A percentile compares a stretch with the other conserved stretches of the same genome.
These are phyloP conservation scores for Pinus taeda DNA, from an alignment of 75 land plant genomes.

Conservation along the genomic window DNA sequence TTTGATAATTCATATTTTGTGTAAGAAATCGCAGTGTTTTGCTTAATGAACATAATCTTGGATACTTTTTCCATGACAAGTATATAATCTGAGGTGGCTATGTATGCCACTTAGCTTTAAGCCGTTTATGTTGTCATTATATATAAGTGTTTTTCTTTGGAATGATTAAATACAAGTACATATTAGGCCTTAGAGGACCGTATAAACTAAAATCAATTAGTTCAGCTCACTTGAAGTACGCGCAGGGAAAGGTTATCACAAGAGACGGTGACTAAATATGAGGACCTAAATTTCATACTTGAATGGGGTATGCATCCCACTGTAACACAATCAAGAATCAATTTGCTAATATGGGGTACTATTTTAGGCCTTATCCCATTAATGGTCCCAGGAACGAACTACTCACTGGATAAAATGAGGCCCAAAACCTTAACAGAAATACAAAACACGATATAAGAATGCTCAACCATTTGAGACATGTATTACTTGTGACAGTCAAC, in stretches of 20 bases:
- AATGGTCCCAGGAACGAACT: background rate
- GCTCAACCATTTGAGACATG: background rate
- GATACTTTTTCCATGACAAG: background rate
- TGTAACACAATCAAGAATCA: background rate
- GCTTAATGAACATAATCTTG: conserved; percentile 10
- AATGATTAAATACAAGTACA: background rate
- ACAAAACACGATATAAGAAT: background rate
- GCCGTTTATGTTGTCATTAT: background rate
- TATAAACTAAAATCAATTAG: background rate
- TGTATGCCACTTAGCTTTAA: background rate
- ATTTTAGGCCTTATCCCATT: background rate
- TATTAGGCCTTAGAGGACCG: background rate
- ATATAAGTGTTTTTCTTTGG: background rate
- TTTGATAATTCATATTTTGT: conserved; percentile 94
- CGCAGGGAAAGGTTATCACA: background rate
- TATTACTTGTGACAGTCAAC: background rate
- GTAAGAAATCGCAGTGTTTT: conserved; percentile 38
- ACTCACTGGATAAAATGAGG: background rate
- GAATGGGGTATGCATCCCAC: too few relatives aligned
- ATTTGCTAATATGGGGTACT: background rate
- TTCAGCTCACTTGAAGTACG: background rate
- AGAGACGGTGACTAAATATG: background rate
- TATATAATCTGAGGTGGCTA: background rate
- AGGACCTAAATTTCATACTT: too few relatives aligned
- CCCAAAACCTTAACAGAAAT: background rate